phyloP scores from a whole-genome alignment of 345 rosid species.

The Combretum micranthum region DNA sequence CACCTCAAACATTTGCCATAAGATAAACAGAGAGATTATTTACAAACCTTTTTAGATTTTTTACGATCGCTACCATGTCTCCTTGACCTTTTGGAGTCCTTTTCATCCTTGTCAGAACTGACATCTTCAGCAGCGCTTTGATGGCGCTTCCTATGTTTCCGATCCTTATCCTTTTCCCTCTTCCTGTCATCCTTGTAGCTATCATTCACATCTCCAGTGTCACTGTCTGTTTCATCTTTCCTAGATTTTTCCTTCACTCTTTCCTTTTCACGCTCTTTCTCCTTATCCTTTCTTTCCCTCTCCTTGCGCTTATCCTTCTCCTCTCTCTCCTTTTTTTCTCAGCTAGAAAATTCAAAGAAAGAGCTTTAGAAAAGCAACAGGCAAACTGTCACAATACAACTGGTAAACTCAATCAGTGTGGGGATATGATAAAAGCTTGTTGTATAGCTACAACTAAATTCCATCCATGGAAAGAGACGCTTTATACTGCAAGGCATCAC shows the following conservation, averaged over 20 bases:
- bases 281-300: slow-evolving; percentile 63
- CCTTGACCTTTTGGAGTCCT: slow-evolving; percentile 68
- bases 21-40: neutral
- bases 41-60: slow-evolving; percentile 78
- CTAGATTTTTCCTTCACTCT: slow-evolving; percentile 66
- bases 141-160: slow-evolving; percentile 77
- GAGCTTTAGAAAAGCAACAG: neutral
- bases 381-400: too few species aligned
- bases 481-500: too few species aligned
- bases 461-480: too few species aligned
- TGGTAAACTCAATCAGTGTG: too few species aligned
- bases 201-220: slow-evolving; percentile 58
- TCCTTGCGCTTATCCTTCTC: slow-evolving; percentile 61
- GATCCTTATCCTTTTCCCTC: slow-evolving; percentile 72
- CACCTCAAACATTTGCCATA: slow-evolving; percentile 3
- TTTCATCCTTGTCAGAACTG: slow-evolving; percentile 83
- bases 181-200: slow-evolving; percentile 70
- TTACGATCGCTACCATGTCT: slow-evolving; percentile 78
- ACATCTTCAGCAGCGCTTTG: slow-evolving; percentile 62
- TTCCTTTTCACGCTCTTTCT: slow-evolving; percentile 72
- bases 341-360: slow-evolving; percentile 30
- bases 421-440: too few species aligned
- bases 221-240: slow-evolving; percentile 85
- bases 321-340: slow-evolving; percentile 56
- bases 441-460: too few species aligned